These are phyloP conservation scores for Candida tunisiensis DNA, from an alignment of 1,139 yeast genomes.

Conservation along the genomic window DNA sequence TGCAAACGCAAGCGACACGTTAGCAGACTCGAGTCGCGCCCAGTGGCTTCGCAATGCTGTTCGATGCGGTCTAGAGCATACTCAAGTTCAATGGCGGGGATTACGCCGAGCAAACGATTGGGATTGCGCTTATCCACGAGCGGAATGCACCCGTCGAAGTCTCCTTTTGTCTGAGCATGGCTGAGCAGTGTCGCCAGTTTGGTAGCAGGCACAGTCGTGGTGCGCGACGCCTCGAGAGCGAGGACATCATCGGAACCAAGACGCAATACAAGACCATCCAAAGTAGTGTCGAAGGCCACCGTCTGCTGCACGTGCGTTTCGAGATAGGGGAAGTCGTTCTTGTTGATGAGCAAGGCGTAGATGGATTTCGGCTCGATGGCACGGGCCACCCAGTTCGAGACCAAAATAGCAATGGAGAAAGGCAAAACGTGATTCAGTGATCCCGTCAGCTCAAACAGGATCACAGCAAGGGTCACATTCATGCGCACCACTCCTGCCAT, in stretches of 20 bases:
- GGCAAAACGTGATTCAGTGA: constrained; percentile 85
- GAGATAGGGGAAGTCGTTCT: constrained; percentile 73
- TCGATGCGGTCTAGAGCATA: constrained; percentile 31
- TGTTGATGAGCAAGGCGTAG: constrained; percentile 85
- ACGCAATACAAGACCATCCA: constrained; percentile 28
- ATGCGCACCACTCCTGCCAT: constrained; percentile 87
- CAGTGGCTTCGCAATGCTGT: constrained; percentile 15
- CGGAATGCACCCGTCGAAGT: constrained; percentile 41
- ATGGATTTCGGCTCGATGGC: constrained; percentile 73
- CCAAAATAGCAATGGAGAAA: constrained; percentile 89
- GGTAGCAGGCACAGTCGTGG: constrained; percentile 22
- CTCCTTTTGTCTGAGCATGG: constrained; percentile 25
- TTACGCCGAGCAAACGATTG: constrained; percentile 28
- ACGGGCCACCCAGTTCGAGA: constrained; percentile 67
- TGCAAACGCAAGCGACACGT: background rate
- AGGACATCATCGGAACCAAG: constrained; percentile 13
- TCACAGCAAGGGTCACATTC: constrained; percentile 88
- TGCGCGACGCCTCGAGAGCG: constrained; percentile 24
- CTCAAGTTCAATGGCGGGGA: constrained; percentile 38
- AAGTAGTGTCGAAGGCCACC: constrained; percentile 23
- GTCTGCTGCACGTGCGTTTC: constrained; percentile 23
- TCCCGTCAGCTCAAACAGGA: constrained; percentile 94
- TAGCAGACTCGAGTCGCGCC: background rate
- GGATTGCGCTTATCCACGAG: constrained; percentile 18
- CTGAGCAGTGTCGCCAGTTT: constrained; percentile 22